Evolutionary conservation across 2,329 filamentous ascomycete genomes (phyloP), one percentile per base, ranked within the genome.

Genomic region (Pseudomassariella vexata): DNA sequence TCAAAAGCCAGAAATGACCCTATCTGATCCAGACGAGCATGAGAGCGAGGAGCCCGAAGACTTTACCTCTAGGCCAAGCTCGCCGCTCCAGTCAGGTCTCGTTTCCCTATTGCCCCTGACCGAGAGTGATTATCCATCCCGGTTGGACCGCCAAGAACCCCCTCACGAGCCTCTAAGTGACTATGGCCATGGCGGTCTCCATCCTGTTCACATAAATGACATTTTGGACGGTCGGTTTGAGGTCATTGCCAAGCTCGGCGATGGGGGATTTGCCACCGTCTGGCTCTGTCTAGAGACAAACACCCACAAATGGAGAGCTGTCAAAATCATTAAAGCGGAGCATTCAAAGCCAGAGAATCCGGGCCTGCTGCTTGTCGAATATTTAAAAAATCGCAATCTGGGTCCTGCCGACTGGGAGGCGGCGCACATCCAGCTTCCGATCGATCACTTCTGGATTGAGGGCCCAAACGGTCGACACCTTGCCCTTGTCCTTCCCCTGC

Each of bases 271-370:
- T 19, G 25, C 29, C 4, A 37, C 35, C 10, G 35, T 37, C 25
- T 37, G 35, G 35, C 35, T 37, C 16, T 32, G 22, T n/a, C 14
- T 28, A 6, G 35, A 37, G 23, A 19, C n/a, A 6, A 11, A 8
- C 9, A 17, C 14, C 9, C 10, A 12, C 9, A 30, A 33, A 15
- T 37, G 35, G 30, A 20, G 35, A 14, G 30, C 30, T 7, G 21
- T 25, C 12, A 32, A 32, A 18, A 24, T 25, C 21, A 15, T 32
- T 14, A 15, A 23, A 12, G 14, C 22, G 6, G 12, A 12, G 14
- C 9, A 24, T 17, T 32, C 30, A n/a, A 11, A n/a, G n/a, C n/a
- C 19, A 23, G 11, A 32, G 12, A 11, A 16, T 12, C 15, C 19
- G 22, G 22, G 19, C 15, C 12, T 23, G n/a, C 8, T 12, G 19